phyloP scores from a whole-genome alignment of 257 asterid genomes.

The Solanum chmielewskii region DNA sequence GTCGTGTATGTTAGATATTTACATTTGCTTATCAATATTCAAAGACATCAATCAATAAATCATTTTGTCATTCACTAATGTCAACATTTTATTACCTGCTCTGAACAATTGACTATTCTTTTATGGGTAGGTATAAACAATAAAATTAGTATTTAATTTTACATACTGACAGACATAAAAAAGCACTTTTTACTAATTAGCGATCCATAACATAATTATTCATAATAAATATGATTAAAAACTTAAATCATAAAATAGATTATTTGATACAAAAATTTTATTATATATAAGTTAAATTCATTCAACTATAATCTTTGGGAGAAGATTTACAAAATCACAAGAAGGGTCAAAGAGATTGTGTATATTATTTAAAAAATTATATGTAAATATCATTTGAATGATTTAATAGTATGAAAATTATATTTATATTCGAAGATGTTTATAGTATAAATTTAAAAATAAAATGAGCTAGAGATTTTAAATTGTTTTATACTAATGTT shows the following conservation, averaged over 20 bases:
- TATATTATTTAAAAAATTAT: background rate
- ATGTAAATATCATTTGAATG: background rate
- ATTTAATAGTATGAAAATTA: background rate
- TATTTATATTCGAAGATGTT: background rate
- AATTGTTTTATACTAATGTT: background rate
- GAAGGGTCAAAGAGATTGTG: background rate
- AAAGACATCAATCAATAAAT: background rate
- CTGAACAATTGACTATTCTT: background rate
- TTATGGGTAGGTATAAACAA: background rate
- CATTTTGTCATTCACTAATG: background rate
- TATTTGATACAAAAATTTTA: background rate
- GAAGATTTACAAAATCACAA: background rate
- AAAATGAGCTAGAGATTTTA: background rate
- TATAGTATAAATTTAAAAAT: background rate
- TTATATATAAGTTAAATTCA: background rate
- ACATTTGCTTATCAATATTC: background rate
- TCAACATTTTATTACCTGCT: slow-evolving; percentile 7
- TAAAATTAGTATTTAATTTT: background rate
- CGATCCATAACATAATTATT: background rate
- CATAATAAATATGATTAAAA: background rate
- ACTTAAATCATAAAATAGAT: background rate
- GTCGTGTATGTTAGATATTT: background rate
- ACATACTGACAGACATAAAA: background rate
- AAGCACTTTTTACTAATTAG: background rate
- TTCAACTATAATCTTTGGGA: background rate